A percentile compares a stretch with the other conserved stretches of the same genome.
Evolutionary conservation across 345 rosid species (phyloP).

Genomic region (Arabidopsis suecica): DNA sequence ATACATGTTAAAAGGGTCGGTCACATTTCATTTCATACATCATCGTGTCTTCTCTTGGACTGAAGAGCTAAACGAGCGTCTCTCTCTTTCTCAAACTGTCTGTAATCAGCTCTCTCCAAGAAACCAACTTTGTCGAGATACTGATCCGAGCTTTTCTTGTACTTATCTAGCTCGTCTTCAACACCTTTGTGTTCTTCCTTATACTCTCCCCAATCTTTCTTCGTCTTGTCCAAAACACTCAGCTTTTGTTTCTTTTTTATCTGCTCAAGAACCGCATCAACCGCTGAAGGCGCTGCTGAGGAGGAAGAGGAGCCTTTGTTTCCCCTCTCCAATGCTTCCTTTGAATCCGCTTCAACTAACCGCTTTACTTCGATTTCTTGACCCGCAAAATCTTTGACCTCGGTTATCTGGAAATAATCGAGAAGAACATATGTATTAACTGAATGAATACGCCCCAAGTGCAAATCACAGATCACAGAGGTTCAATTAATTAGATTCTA

Average conservation of each 20-base stretch:
- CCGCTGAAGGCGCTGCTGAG: constrained; percentile 65
- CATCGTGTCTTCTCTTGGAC: constrained; percentile 44
- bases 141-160: constrained; percentile 94
- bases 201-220: constrained; percentile 96
- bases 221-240: constrained; percentile 90
- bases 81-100: constrained; percentile 96
- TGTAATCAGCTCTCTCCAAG: constrained; percentile 78
- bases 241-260: constrained; percentile 90
- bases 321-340: constrained; percentile 72
- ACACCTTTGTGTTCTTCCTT: constrained; percentile 84
- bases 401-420: constrained; percentile 59
- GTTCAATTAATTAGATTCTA: background rate
- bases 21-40: constrained; percentile 16
- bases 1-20: too few relatives aligned
- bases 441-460: background rate
- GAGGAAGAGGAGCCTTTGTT: constrained; percentile 39
- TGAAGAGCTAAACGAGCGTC: constrained; percentile 86
- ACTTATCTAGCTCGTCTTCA: constrained; percentile 85
- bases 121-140: constrained; percentile 84
- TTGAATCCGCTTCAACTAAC: constrained; percentile 78
- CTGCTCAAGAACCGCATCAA: constrained; percentile 90
- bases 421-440: constrained; percentile 8
- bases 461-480: background rate
- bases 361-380: constrained; percentile 74
- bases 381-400: constrained; percentile 88